Evolutionary conservation across 345 rosid species (phyloP).

Genomic region (Aethionema arabicum): DNA sequence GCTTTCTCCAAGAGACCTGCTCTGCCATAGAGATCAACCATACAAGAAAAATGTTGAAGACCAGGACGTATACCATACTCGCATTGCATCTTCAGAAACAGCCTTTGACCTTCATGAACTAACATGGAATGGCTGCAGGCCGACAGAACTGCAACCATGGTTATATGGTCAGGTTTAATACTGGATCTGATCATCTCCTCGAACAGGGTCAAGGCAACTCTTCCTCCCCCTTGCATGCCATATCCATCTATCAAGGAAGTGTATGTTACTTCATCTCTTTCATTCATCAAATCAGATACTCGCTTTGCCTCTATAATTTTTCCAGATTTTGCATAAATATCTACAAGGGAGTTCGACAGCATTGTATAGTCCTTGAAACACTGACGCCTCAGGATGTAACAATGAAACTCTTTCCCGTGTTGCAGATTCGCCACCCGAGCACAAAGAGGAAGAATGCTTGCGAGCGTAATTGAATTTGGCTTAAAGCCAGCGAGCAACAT

Average conservation of each 20-base stretch:
- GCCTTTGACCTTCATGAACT: conserved; percentile 52
- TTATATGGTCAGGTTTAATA: conserved; percentile 68
- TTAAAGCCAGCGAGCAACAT: conserved; percentile 60
- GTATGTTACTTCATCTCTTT: conserved; percentile 70
- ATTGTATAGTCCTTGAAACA: conserved; percentile 47
- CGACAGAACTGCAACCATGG: conserved; percentile 80
- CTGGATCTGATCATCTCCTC: conserved; percentile 49
- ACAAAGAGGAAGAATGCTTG: conserved; percentile 76
- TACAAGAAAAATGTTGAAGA: conserved; percentile 66
- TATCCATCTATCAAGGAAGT: conserved; percentile 79
- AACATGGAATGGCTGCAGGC: conserved; percentile 88
- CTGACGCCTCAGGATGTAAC: conserved; percentile 56
- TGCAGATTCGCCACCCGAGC: conserved; percentile 74
- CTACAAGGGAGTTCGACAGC: conserved; percentile 70
- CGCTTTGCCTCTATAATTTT: conserved; percentile 52
- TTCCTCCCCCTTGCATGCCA: conserved; percentile 67
- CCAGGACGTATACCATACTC: conserved; percentile 48
- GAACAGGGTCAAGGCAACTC: conserved; percentile 50
- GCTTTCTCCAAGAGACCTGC: conserved; percentile 64
- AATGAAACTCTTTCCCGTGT: conserved; percentile 86
- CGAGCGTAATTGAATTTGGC: conserved; percentile 69
- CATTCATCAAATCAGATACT: conserved; percentile 53
- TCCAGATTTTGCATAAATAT: conserved; percentile 81
- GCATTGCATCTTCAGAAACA: conserved; percentile 50
- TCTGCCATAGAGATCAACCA: conserved; percentile 80